Evolutionary conservation across 495 filamentous ascomycete species (phyloP), one percentile per base, ranked within the genome.

Genomic region (Endocarpon pusillum): DNA sequence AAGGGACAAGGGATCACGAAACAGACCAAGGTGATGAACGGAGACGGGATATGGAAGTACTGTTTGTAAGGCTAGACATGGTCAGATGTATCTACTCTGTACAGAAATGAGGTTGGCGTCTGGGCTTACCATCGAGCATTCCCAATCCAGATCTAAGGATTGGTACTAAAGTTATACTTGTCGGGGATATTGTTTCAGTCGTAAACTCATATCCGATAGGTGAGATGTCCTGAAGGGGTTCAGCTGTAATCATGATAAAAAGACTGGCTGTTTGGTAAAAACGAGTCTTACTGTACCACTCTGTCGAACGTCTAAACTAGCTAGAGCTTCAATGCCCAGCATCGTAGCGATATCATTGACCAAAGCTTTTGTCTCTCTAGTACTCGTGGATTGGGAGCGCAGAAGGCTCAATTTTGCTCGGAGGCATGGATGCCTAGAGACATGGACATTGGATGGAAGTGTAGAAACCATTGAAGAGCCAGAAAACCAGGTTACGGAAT

Each of bases 11-110:
- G 75, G 78, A 47, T 94, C 87, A 45, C 87, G 79, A 61, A 81
- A 96, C 40, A 96, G 73, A 28, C 87, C 87, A 16, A 96, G 75
- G 54, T 96, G 87, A 58, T 96, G 81, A 42, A 96, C 71, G 11
- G 86, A 77, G 21, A 82, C 79, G 2, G 85, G 65, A 33, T 53
- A 51, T 3, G 87, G 87, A 37, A 96, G 81, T 40, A 96, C 64
- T 39, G 71, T 73, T 60, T 82, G 74, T 19, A 94, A 55, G 2
- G 86, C 86, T 82, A 38, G 15, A 30, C 9, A 26, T 32, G 34
- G 15, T 20, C n/a, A 33, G 14, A 15, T 10, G 36, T 15, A 21
- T 12, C 9, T 22, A n/a, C 14, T 33, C 16, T 2, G 16, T 37
- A 19, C 11, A 37, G 2, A 28, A 15, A 14, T 27, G 18, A 35